phyloP scores from a whole-genome alignment of 2,329 filamentous ascomycete genomes.

The Stagonosporopsis tanaceti region DNA sequence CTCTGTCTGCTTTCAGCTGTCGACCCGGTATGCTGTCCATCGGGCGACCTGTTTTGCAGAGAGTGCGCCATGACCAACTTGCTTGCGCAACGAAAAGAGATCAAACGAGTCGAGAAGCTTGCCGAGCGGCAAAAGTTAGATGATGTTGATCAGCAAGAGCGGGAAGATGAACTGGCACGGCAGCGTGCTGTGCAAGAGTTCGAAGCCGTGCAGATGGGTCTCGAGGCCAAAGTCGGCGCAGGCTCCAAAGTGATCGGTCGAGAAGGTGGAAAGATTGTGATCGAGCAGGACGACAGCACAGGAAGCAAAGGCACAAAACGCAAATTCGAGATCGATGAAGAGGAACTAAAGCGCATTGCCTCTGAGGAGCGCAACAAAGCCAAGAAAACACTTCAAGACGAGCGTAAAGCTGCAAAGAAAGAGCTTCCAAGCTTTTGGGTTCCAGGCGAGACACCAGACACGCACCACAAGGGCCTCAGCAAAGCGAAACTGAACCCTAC shows the following conservation, averaged over 20 bases:
- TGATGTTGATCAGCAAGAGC: constrained; percentile 64
- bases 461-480: constrained; percentile 55
- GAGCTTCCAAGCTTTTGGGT: constrained; percentile 91
- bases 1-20: constrained; percentile 84
- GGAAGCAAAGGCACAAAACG: constrained; percentile 65
- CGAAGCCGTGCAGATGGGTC: constrained; percentile 79
- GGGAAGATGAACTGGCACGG: constrained; percentile 73
- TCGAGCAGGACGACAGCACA: constrained; percentile 45
- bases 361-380: constrained; percentile 74
- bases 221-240: constrained; percentile 51
- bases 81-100: constrained; percentile 89
- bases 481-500: constrained; percentile 70
- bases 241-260: constrained; percentile 52
- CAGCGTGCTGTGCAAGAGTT: constrained; percentile 80
- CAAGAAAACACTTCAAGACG: constrained; percentile 73
- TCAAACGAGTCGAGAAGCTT: constrained; percentile 78
- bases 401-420: constrained; percentile 71
- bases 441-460: constrained; percentile 77
- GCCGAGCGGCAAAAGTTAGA: constrained; percentile 69
- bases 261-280: constrained; percentile 54
- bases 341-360: constrained; percentile 75
- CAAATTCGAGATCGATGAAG: constrained; percentile 81
- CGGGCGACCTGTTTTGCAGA: constrained; percentile 89
- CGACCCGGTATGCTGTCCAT: constrained; percentile 79
- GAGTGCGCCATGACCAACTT: constrained; percentile 93